A percentile compares a stretch with the other conserved stretches of the same genome.
Evolutionary conservation across 2,329 filamentous ascomycete species (phyloP).

Genomic region (Monosporascus sp.): DNA sequence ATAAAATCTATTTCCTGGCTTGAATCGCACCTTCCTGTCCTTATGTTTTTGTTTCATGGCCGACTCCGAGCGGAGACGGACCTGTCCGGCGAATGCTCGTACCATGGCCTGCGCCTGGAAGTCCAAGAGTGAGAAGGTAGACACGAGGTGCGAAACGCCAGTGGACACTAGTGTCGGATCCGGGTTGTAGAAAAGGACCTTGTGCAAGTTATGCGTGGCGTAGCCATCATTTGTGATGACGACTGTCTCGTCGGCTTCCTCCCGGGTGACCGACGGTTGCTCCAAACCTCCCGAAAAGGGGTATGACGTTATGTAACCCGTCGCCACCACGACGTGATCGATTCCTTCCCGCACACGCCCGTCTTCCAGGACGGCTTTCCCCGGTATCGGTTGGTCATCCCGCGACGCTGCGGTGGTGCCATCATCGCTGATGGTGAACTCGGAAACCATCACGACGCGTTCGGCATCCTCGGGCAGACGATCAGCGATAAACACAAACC

Average conservation of each 20-base stretch:
- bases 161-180: constrained; percentile 60
- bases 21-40: constrained; percentile 19
- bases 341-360: constrained; percentile 49
- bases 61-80: constrained; percentile 37
- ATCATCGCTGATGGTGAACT: constrained; percentile 32
- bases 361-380: constrained; percentile 45
- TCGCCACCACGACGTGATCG: constrained; percentile 57
- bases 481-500: constrained; percentile 50
- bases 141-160: constrained; percentile 62
- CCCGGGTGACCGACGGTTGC: constrained; percentile 32
- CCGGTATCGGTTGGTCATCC: constrained; percentile 36
- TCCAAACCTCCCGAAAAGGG: constrained; percentile 54
- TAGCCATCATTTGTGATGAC: constrained; percentile 58
- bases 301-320: constrained; percentile 63
- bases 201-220: constrained; percentile 61
- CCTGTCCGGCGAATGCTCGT: constrained; percentile 47
- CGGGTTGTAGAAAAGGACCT: constrained; percentile 66
- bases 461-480: constrained; percentile 49
- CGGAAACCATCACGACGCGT: constrained; percentile 45
- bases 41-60: constrained; percentile 32
- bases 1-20: constrained; percentile 32
- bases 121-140: constrained; percentile 65
- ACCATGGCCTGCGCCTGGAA: constrained; percentile 61
- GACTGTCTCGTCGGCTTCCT: constrained; percentile 44
- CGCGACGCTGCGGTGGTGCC: constrained; percentile 4